phyloP scores from a whole-genome alignment of 495 filamentous ascomycete genomes.

The Neurospora cerealis region DNA sequence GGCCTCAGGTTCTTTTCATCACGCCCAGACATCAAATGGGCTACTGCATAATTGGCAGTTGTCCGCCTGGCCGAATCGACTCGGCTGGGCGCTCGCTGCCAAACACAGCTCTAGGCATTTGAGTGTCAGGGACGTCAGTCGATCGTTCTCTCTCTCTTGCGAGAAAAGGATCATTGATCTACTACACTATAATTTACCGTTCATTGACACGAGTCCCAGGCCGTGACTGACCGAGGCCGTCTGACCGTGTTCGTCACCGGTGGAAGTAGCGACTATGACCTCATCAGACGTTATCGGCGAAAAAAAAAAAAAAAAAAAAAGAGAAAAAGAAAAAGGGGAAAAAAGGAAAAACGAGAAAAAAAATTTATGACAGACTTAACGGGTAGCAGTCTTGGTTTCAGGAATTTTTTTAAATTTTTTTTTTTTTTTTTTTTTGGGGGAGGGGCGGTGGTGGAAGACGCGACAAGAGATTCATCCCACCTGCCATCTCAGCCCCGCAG shows the following conservation, averaged over 20 bases:
- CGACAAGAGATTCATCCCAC: background rate
- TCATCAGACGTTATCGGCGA: background rate
- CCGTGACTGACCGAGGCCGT: background rate
- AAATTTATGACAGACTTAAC: no score
- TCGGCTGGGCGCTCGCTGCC: no score
- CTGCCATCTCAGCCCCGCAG: background rate
- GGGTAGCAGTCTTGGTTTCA: rapidly evolving
- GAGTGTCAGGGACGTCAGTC: background rate
- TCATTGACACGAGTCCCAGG: background rate
- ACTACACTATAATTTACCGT: background rate
- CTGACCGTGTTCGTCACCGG: background rate
- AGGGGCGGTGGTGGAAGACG: background rate
- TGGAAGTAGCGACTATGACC: background rate
- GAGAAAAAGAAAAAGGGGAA: background rate
- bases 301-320: background rate
- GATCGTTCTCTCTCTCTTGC: background rate
- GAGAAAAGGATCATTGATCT: background rate
- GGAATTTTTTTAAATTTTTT: background rate
- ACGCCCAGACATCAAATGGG: background rate
- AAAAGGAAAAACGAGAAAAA: no score
- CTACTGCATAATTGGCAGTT: background rate
- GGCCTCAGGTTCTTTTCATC: no score
- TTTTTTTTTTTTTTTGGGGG: background rate
- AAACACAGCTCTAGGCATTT: background rate
- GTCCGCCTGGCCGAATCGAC: no score